Conservation (phyloP, 2,329 filamentous ascomycete genomes). For the Ascochyta koolunga region DNA sequence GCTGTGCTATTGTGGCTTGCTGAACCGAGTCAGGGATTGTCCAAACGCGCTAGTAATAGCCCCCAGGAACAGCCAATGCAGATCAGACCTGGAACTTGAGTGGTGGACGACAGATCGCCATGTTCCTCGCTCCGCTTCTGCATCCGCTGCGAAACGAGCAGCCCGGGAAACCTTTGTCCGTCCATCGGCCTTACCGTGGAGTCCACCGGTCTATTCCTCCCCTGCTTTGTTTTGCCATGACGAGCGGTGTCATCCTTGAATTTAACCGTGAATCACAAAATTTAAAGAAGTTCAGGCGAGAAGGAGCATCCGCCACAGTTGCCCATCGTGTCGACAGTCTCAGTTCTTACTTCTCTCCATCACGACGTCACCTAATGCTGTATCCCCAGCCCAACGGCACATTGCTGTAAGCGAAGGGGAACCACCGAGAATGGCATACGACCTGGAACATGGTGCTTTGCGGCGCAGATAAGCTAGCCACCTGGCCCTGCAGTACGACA, state of each 20-base stretch:
- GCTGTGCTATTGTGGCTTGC: conserved; percentile 27
- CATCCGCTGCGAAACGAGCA: conserved; percentile 26
- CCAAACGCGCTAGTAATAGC: conserved; percentile 4
- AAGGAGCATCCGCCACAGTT: conserved; percentile 7
- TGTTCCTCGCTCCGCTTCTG: conserved; percentile 24
- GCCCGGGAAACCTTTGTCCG: conserved; percentile 12
- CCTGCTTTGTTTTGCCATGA: conserved; percentile 1
- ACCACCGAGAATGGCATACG: conserved; percentile 4
- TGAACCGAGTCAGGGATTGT: conserved; percentile 37
- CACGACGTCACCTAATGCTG: background rate
- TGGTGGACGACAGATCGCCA: conserved; percentile 25
- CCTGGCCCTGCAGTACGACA: conserved; percentile 13
- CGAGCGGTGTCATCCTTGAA: conserved; percentile 4
- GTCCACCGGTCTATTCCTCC: background rate
- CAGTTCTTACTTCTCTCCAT: background rate
- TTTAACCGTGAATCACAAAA: background rate
- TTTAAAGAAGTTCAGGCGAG: background rate
- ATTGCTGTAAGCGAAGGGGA: conserved; percentile 3
- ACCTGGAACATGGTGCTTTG: conserved; percentile 15
- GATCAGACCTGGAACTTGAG: conserved; percentile 25
- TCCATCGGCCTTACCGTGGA: conserved; percentile 5
- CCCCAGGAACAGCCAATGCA: conserved; percentile 29
- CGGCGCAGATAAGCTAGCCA: conserved; percentile 13
- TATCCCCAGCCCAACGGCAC: conserved; percentile 1
- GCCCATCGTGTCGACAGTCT: conserved; percentile 9